These are phyloP conservation scores for Termitomyces sp. DNA, from an alignment of 768 basidiomycete species.

Conservation along the genomic window DNA sequence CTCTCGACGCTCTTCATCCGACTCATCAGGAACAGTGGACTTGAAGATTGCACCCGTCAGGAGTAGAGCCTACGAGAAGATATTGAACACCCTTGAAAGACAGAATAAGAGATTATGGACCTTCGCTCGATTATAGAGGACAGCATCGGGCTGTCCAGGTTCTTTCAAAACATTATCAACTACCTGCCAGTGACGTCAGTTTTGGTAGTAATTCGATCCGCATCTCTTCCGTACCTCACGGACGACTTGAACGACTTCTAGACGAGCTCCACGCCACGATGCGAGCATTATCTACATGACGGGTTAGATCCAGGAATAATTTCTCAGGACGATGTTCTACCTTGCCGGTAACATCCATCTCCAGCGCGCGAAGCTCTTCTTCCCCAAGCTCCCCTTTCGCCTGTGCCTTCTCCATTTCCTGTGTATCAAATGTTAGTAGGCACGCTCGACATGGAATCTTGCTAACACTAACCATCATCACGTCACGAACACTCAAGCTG, in stretches of 20 bases:
- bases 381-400: conserved; percentile 85
- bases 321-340: conserved; percentile 27
- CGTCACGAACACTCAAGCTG: conserved; percentile 68
- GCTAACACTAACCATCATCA: conserved; percentile 58
- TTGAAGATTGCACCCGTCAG: conserved; percentile 91
- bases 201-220: too few relatives aligned
- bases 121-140: conserved; percentile 81
- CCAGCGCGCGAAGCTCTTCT: conserved; percentile 79
- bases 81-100: neutral
- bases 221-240: conserved; percentile 41
- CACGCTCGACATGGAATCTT: neutral
- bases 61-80: conserved; percentile 61
- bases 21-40: conserved; percentile 75
- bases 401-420: conserved; percentile 88
- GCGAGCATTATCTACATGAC: conserved; percentile 77
- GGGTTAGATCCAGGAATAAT: neutral
- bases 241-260: conserved; percentile 90
- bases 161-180: conserved; percentile 86
- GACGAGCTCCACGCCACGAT: conserved; percentile 94
- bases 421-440: neutral
- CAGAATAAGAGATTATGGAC: conserved; percentile 30
- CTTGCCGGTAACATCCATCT: conserved; percentile 92
- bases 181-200: conserved; percentile 35
- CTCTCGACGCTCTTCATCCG: conserved; percentile 90
- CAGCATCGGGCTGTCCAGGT: conserved; percentile 60